A percentile compares a stretch with the other conserved stretches of the same genome.
Conservation (phyloP, 306 rosid species). For the Leucaena leucocephala region DNA sequence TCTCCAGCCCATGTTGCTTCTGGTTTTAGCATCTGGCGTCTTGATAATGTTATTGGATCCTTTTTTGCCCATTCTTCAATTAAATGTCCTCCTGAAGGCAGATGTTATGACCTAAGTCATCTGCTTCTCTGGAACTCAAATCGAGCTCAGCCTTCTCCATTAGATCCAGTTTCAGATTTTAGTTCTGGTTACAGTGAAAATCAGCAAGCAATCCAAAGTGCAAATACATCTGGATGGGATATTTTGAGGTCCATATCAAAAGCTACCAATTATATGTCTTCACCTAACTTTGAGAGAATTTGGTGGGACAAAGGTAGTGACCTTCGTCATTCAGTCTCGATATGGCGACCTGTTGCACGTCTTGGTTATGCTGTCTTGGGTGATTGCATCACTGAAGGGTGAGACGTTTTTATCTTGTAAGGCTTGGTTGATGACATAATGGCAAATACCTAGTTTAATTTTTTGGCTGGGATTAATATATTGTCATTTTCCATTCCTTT, state of each 20-base stretch:
- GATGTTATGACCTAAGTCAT: conserved; percentile 74
- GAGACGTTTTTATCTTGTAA: conserved; percentile 40
- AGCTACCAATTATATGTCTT: conserved; percentile 71
- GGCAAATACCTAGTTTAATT: conserved; percentile 16
- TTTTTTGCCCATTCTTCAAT: conserved; percentile 77
- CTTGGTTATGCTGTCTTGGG: conserved; percentile 85
- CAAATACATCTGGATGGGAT: conserved; percentile 85
- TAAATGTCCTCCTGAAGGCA: conserved; percentile 54
- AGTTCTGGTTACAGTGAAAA: conserved; percentile 51
- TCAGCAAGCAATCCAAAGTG: conserved; percentile 53
- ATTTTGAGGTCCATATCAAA: conserved; percentile 76
- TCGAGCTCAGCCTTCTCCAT: conserved; percentile 48
- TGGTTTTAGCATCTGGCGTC: conserved; percentile 94
- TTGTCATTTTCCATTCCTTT: conserved; percentile 39
- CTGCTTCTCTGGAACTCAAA: conserved; percentile 80
- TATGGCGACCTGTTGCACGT: conserved; percentile 89
- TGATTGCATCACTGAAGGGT: conserved; percentile 98
- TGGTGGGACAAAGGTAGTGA: conserved; percentile 99
- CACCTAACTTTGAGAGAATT: conserved; percentile 93
- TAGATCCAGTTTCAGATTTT: conserved; percentile 51
- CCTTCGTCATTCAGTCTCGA: conserved; percentile 75
- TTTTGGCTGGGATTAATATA: conserved; percentile 24
- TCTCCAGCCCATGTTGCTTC: conserved; percentile 55
- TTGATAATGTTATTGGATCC: conserved; percentile 85
- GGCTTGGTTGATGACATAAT: conserved; percentile 16